These are phyloP conservation scores for Acephala macrosclerotiorum DNA, from an alignment of 2,329 filamentous ascomycete species.

Conservation along the genomic window DNA sequence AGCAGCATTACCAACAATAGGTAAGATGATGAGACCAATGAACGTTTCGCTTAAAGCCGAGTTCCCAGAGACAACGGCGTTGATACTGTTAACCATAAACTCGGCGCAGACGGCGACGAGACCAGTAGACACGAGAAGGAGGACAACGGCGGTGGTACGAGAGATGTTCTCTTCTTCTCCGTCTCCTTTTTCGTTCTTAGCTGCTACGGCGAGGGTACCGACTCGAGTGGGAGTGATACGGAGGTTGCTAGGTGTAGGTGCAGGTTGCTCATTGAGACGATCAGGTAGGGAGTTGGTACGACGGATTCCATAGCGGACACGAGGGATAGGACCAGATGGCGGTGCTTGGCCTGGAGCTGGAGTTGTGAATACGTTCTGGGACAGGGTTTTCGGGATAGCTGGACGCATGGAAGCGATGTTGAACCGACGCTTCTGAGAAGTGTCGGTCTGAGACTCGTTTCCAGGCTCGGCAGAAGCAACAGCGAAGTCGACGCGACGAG, in stretches of 20 bases:
- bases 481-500: conserved; percentile 67
- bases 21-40: conserved; percentile 75
- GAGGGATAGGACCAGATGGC: conserved; percentile 56
- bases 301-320: conserved; percentile 70
- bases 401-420: conserved; percentile 66
- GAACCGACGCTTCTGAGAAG: conserved; percentile 54
- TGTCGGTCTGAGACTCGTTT: conserved; percentile 31
- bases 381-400: conserved; percentile 68
- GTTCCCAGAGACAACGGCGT: conserved; percentile 63
- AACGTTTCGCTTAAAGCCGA: conserved; percentile 67
- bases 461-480: conserved; percentile 46
- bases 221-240: conserved; percentile 31
- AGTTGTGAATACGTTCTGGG: conserved; percentile 73
- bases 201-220: conserved; percentile 38
- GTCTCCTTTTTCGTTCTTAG: conserved; percentile 31
- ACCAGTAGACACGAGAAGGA: conserved; percentile 68
- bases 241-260: conserved; percentile 19
- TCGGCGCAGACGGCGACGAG: conserved; percentile 74
- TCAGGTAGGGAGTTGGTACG: conserved; percentile 79
- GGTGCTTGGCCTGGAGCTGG: conserved; percentile 43
- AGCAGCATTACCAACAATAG: conserved; percentile 76
- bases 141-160: conserved; percentile 62
- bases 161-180: conserved; percentile 58
- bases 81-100: conserved; percentile 73
- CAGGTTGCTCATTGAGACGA: conserved; percentile 58